Conservation (phyloP, 192 early-diverging fungal genomes). For the Backusella parvicylindrica region DNA sequence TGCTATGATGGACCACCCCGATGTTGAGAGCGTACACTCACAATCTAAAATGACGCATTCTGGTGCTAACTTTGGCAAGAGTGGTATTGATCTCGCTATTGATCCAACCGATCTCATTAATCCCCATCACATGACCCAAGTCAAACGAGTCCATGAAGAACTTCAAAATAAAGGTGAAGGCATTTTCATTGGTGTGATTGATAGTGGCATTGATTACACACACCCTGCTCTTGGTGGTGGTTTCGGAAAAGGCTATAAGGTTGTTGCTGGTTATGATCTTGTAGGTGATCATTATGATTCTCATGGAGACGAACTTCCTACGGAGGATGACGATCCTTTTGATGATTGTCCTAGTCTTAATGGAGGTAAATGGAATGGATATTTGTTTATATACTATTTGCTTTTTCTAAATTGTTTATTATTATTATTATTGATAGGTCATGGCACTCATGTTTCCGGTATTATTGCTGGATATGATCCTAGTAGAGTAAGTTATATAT, state of each 20-base stretch:
- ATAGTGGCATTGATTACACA: conserved; percentile 54
- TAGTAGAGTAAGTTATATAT: conserved; percentile 20
- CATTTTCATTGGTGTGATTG: conserved; percentile 62
- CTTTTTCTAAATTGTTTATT: background rate
- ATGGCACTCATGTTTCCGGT: conserved; percentile 66
- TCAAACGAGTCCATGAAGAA: conserved; percentile 40
- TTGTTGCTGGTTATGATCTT: conserved; percentile 61
- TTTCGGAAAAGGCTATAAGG: conserved; percentile 54
- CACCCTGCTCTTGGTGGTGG: conserved; percentile 65
- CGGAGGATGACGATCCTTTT: background rate
- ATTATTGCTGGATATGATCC: conserved; percentile 49
- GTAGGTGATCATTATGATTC: conserved; percentile 51
- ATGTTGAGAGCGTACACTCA: too few relatives aligned
- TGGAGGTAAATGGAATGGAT: background rate
- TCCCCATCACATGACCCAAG: conserved; percentile 38
- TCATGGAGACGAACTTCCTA: background rate
- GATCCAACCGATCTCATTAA: background rate
- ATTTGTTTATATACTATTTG: background rate
- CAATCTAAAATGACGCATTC: too few relatives aligned
- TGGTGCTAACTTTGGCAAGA: too few relatives aligned
- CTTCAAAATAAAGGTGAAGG: conserved; percentile 58
- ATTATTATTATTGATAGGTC: conserved; percentile 35
- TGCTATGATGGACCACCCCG: too few relatives aligned
- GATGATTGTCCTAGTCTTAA: background rate
- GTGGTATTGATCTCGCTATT: too few relatives aligned